Base-by-base conservation (phyloP, 2,329 filamentous ascomycete genomes). In the Blastomyces parvus region DNA sequence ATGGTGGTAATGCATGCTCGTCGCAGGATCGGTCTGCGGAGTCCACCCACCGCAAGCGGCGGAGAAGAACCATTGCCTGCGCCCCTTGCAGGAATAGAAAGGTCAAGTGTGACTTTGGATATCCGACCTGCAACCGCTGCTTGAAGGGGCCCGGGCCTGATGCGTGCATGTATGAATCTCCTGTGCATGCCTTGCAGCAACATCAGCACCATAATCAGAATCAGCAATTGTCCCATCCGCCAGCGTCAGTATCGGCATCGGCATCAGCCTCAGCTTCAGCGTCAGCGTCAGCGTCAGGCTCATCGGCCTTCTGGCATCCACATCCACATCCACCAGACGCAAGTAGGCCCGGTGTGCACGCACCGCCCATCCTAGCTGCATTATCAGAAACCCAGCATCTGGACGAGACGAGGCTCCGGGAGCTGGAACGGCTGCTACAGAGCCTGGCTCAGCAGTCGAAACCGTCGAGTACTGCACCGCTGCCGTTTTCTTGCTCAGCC, bases 21-120 rank as follows among this genome's bases (percentile, higher is more conserved):
- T 44, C n/a, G 27, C 56, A 46, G 5, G 62, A 62, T n/a, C 36
- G 27, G 48, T 14, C 55, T 38, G 30, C 68, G 64, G 61, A 68
- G 42, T 70, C 70, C 9, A 70, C 72, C 53, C 72, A 72, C 62
- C 74, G 74, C 38, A 77, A 77, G 67, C 68, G 76, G 38, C 73
- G 74, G 63, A 69, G 76, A 27, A 72, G 76, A 30, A 76, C 77
- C 11, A 72, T 78, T 66, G 75, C 77, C 19, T 79, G 77, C 65
- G 72, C 73, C 22, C 75, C 75, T 44, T 79, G 77, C 65, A 74
- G 77, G 62, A 74, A 70, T 62, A 69, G 76, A 56, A 79, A 79
- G 66, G 68, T 78, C 42, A 76, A 74, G 64, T 79, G 77, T 63
- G 77, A 78, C 65, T 74, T 76, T 44, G 73, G 74, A 42, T 78